phyloP scores from a whole-genome alignment of 106 monocot genomes.

The Dendrobium huoshanense region DNA sequence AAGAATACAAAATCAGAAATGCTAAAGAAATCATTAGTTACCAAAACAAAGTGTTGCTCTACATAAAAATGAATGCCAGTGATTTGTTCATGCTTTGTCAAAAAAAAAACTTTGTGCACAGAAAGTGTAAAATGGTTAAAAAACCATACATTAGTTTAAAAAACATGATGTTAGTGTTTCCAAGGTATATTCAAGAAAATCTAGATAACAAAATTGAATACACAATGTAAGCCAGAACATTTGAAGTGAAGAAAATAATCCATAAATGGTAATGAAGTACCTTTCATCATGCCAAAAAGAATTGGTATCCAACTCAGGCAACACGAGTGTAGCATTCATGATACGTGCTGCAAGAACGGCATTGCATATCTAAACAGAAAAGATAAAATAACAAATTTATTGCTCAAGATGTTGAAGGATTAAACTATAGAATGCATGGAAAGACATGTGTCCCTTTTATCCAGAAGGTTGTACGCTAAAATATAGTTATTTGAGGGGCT shows the following conservation, averaged over 20 bases:
- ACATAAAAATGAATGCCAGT: background rate
- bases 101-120: background rate
- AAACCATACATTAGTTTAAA: background rate
- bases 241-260: background rate
- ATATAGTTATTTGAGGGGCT: background rate
- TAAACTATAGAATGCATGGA: background rate
- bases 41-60: background rate
- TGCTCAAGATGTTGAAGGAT: background rate
- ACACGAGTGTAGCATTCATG: conserved; percentile 96
- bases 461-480: background rate
- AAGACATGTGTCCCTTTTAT: background rate
- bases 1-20: background rate
- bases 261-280: conserved; percentile 24
- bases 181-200: background rate
- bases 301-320: conserved; percentile 93
- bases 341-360: conserved; percentile 96
- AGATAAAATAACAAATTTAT: background rate
- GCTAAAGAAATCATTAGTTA: background rate
- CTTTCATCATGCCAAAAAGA: conserved; percentile 96
- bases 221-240: background rate
- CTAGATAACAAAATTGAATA: conserved; percentile 1
- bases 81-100: background rate
- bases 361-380: conserved; percentile 80
- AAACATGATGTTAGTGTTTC: background rate
- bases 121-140: background rate